Evolutionary conservation across 805 yeast species (phyloP), one percentile per base, ranked within the genome.

Genomic region (Sungouiozyma intestinalis): DNA sequence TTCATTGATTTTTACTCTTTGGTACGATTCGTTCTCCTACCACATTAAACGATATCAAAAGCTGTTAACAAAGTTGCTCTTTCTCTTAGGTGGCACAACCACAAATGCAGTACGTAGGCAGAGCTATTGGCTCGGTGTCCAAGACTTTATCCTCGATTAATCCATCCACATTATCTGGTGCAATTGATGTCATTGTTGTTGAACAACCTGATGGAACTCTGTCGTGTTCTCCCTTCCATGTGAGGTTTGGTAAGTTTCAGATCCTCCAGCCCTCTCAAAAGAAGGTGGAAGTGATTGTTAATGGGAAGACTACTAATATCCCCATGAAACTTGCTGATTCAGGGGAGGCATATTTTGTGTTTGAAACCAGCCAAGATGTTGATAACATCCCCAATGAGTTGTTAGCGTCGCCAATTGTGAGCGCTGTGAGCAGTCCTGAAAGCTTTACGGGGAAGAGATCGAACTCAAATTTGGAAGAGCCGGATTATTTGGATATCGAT

Each of bases 241-340:
- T 92, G 32, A 70, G 98, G 43, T 92, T 92, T 65, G 98, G 98
- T 18, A 88, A 86, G 65, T 85, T 92, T 63, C 94, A 88, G 53
- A 72, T 92, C 48, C 68, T 92, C 45, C 77, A 94, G 56, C 98
- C 98, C 13, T 84, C 94, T 16, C 96, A 92, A 62, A 92, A 90
- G 68, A 88, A 85, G 59, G 94, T 90, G 41, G 94, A 83, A 43
- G 80, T 92, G 49, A 73, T 77, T 35, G 94, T 92, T 33, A 92
- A 92, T 63, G 97, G 82, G 32, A 73, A 73, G 45, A 71, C 77
- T 37, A 82, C 94, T 0, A 80, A 85, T 51, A 66, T 90, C 38
- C 96, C 95, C 7, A 92, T 92, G 97, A 92, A 92, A 61, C 67
- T 92, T 36, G 95, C 96, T 14, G 98, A 92, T 46, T 95, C 94